Base-by-base conservation (phyloP, 306 rosid genomes). In the Prosopis cineraria region DNA sequence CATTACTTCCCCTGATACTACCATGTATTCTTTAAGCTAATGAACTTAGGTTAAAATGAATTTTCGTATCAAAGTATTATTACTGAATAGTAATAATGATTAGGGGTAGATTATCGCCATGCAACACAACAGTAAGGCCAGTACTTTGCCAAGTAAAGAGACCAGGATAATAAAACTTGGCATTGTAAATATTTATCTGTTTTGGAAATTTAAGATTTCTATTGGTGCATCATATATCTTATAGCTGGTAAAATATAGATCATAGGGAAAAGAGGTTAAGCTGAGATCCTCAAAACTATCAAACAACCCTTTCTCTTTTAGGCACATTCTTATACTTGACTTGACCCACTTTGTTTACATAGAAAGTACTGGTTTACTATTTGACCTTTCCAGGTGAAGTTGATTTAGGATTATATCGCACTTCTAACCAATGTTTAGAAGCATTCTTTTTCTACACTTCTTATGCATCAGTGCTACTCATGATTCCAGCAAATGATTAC, bases 211-310 rank as follows among this genome's bases (percentile, higher is more conserved):
- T n/a, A n/a, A n/a, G n/a, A 13, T 59, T 62, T 14, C 24, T 34
- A 34, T n/a, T 9, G 29, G 27, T 34, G 29, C 14, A 36, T n/a
- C n/a, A 34, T 44, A 64, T 34, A 34, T 64, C 16, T 64, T 17
- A 19, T 19, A 64, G 70, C 45, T 8, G 12, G 14, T 4, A 34
- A 36, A 64, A n/a, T 36, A 19, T 10, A 3, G 19, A n/a, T n/a
- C 44, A 8, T 17, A 11, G 40, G 9, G 60, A 53, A 22, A n/a
- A n/a, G 20, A 53, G 33, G 14, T 30, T 33, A 62, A 64, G 16
- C 33, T 31, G 68, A 63, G 25, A 43, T 63, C 39, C 43, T 45
- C 59, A 70, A 70, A 68, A 70, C 74, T 29, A 70, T 70, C 5
- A 45, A 17, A 30, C 17, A 16, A 10, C 29, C 24, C 33, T 27